Base-by-base conservation (phyloP, 1,284 basidiomycete species). In the Erythrobasidium hasegawianum region DNA sequence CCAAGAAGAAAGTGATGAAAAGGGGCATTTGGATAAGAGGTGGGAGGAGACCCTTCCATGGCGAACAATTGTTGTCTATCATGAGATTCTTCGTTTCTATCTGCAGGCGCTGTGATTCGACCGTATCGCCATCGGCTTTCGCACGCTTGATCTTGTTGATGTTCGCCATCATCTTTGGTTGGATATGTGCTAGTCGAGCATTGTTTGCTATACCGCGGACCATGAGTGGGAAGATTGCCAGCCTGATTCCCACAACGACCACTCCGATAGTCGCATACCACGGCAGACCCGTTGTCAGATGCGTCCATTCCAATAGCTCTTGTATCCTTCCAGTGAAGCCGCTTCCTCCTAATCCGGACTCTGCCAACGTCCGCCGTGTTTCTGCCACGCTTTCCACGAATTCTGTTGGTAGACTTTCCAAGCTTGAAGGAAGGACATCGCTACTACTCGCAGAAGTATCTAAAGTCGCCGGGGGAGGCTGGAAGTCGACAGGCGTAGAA, bases 1-100 rank as follows among this genome's bases (percentile, higher is more conserved):
- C 91, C 71, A 93, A 87, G 82, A 97, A 98, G 80, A 92, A 81
- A 27, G 87, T 85, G 55, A 97, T 79, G 70, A 90, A 88, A 54
- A 93, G 80, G 0, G 90, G 86, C 47, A 92, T 78, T 76, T 96
- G 91, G 2, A 86, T 72, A 60, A 90, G 75, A 7, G 87, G 85
- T 56, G 84, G 80, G 11, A 85, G 72, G 24, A 89, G 72, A 69
- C 85, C 81, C 43, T 81, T 80, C 53, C 81, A 72, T 43, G 89
- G 81, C 70, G 82, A 85, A 59, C 90, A 85, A 41, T 87, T 85
- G 45, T 89, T 84, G 65, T 87, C 83, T 71, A 83, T 78, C 73
- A 90, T 85, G 40, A 95, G 78, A 64, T 83, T 79, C 68, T 81
- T 81, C 69, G 88, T 83, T 71, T 84, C 81, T 67, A 84, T 72